phyloP scores from a whole-genome alignment of 2,329 filamentous ascomycete species.

The Ophiostoma ulmi region DNA sequence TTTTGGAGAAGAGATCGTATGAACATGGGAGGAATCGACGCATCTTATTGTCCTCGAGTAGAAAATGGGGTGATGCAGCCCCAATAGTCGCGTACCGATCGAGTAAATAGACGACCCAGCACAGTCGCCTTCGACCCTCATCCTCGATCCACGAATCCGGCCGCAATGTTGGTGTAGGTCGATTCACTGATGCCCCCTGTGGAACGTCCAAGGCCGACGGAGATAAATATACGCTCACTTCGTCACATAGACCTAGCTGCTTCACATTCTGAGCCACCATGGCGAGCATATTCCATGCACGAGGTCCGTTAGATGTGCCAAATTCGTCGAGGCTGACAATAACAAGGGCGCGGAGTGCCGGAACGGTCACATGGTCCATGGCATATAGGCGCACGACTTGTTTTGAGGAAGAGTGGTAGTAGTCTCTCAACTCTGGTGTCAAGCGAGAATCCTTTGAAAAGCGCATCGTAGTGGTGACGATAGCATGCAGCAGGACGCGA shows the following conservation, averaged over 20 bases:
- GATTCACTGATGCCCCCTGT: conserved; percentile 5
- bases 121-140: conserved; percentile 74
- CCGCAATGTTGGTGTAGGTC: conserved; percentile 13
- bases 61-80: conserved; percentile 47
- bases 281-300: conserved; percentile 86
- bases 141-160: conserved; percentile 83
- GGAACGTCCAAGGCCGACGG: conserved; percentile 5
- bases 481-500: conserved; percentile 75
- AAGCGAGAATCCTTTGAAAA: conserved; percentile 74
- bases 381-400: conserved; percentile 82
- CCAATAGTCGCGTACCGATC: conserved; percentile 77
- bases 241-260: conserved; percentile 77
- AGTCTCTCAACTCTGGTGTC: conserved; percentile 63
- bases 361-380: conserved; percentile 83
- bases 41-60: conserved; percentile 80
- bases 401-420: conserved; percentile 76
- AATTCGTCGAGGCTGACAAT: conserved; percentile 80
- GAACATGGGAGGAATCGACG: conserved; percentile 80
- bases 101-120: conserved; percentile 91
- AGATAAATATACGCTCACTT: conserved; percentile 66
- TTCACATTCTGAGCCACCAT: conserved; percentile 83
- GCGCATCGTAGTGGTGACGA: conserved; percentile 79
- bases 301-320: conserved; percentile 81
- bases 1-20: conserved; percentile 79
- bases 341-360: conserved; percentile 77